phyloP scores from a whole-genome alignment of 148 eudicot species.

The Rhododendron williamsianum region DNA sequence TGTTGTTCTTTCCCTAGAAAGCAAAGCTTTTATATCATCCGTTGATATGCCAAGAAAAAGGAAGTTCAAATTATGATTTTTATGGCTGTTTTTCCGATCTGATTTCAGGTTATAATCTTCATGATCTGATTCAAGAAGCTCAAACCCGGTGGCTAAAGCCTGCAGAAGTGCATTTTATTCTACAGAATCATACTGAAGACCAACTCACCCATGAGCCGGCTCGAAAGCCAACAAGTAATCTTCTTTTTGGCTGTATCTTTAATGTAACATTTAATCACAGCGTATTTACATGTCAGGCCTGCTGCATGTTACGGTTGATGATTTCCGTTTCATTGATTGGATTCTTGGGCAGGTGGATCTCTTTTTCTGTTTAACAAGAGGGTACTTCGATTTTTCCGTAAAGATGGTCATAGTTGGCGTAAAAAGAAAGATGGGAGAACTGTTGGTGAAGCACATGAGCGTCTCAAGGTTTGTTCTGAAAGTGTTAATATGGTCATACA shows the following conservation, averaged over 20 bases:
- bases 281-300: neutral
- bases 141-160: slow-evolving; percentile 83
- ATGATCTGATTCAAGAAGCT: slow-evolving; percentile 66
- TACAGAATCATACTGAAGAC: slow-evolving; percentile 55
- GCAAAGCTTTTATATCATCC: neutral
- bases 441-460: slow-evolving; percentile 94
- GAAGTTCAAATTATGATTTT: neutral
- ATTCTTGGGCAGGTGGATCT: slow-evolving; percentile 64
- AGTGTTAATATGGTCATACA: neutral
- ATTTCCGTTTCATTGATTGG: slow-evolving; percentile 8
- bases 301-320: neutral
- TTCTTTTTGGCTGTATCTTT: neutral
- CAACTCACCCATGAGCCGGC: slow-evolving; percentile 58
- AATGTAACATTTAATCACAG: neutral
- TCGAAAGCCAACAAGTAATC: slow-evolving; percentile 67
- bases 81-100: neutral
- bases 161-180: slow-evolving; percentile 66
- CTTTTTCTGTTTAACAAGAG: slow-evolving; percentile 87
- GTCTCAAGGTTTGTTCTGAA: slow-evolving; percentile 62
- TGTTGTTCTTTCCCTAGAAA: neutral
- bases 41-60: neutral
- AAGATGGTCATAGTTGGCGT: slow-evolving; percentile 90
- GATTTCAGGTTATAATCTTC: slow-evolving; percentile 56
- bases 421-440: slow-evolving; percentile 81
- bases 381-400: slow-evolving; percentile 76